Percentiles rank a stretch among this genome's conserved stretches.
Evolutionary conservation across 208 protist species (phyloP).

Genomic region (Trichomonas tenax): DNA sequence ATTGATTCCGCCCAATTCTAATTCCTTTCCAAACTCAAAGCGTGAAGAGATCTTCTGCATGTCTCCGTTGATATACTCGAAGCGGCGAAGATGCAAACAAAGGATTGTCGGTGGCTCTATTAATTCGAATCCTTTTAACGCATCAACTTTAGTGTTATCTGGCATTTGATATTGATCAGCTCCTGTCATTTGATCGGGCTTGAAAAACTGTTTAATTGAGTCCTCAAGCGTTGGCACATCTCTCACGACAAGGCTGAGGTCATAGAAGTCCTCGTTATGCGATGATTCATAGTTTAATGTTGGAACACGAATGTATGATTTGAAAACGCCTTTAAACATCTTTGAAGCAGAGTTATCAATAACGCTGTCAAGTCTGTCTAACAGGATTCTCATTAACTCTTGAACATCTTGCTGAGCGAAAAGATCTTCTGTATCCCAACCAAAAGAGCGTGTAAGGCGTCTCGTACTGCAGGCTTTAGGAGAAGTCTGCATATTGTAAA

Average conservation of each 20-base stretch:
- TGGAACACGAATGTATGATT: neutral
- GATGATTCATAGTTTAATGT: neutral
- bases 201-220: neutral
- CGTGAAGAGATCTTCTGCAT: neutral
- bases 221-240: neutral
- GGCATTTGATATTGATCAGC: neutral
- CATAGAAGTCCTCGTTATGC: neutral
- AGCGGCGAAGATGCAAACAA: neutral
- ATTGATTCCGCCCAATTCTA: neutral
- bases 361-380: neutral
- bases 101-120: neutral
- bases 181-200: neutral
- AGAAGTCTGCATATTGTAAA: neutral
- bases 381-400: neutral
- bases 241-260: neutral
- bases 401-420: conserved; percentile 5
- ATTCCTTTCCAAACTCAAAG: neutral
- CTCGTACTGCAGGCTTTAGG: neutral
- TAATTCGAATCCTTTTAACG: neutral
- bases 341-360: neutral
- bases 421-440: neutral
- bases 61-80: neutral
- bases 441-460: neutral
- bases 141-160: neutral
- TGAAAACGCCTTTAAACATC: neutral